Evolutionary conservation across 352 stramenopile genomes (phyloP).

Genomic region (Globisporangium paddicum): DNA sequence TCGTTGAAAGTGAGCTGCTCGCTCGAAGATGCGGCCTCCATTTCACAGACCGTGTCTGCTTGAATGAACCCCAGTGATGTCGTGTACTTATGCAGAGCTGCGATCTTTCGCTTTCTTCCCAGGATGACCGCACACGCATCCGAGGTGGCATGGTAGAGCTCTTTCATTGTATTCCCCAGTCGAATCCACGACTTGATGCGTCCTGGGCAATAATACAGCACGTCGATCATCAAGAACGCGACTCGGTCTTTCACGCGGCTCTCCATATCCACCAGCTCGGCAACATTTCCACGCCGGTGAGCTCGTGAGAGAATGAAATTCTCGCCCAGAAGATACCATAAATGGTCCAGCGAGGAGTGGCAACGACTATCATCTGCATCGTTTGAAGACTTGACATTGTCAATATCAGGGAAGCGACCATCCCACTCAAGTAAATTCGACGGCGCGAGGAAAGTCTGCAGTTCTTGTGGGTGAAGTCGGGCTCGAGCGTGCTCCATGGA

Average conservation of each 20-base stretch:
- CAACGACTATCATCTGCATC: not conserved
- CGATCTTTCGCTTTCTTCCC: conserved; percentile 32
- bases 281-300: conserved; percentile 50
- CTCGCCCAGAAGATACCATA: conserved; percentile 71
- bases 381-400: not conserved
- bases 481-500: conserved; percentile 5
- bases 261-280: conserved; percentile 60
- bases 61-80: not conserved
- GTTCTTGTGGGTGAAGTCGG: not conserved
- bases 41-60: not conserved
- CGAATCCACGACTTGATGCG: conserved; percentile 65
- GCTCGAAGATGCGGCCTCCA: not conserved
- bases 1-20: conserved; percentile 27
- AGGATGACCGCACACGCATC: conserved; percentile 56
- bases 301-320: conserved; percentile 67
- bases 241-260: conserved; percentile 46
- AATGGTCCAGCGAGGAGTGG: conserved; percentile 28
- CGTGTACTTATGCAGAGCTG: conserved; percentile 33
- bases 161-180: conserved; percentile 62
- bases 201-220: conserved; percentile 52
- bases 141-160: conserved; percentile 58
- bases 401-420: conserved; percentile 1
- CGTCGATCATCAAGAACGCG: conserved; percentile 54
- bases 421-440: conserved; percentile 29
- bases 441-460: conserved; percentile 37